phyloP scores from a whole-genome alignment of 164 flowering plant species.

The Piper betle region DNA sequence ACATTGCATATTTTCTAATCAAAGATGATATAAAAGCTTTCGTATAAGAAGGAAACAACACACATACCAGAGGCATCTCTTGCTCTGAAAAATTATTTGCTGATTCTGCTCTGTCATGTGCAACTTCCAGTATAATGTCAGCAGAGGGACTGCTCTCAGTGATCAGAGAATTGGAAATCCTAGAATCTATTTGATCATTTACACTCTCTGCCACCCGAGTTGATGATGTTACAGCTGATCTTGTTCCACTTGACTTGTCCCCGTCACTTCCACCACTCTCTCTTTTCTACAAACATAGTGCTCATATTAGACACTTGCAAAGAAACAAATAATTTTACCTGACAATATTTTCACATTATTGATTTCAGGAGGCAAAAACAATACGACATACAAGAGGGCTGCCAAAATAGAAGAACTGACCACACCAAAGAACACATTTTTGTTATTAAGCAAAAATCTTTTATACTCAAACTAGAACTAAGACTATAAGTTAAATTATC shows the following conservation, averaged over 20 bases:
- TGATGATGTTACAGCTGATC: conserved; percentile 72
- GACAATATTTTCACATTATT: too few species aligned
- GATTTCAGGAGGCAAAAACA: too few species aligned
- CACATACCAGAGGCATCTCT: conserved; percentile 64
- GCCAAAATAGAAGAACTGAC: too few species aligned
- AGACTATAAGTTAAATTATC: too few species aligned
- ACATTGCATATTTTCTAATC: too few species aligned
- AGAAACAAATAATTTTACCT: too few species aligned
- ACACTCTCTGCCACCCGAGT: conserved; percentile 73
- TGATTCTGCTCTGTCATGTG: conserved; percentile 34
- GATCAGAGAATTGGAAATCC: conserved; percentile 46
- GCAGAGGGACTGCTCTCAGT: conserved; percentile 48
- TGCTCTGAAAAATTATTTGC: conserved; percentile 42
- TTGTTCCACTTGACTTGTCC: conserved; percentile 81
- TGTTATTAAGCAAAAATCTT: too few species aligned
- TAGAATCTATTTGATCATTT: conserved; percentile 46
- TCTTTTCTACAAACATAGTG: conserved; percentile 49
- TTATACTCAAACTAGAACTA: too few species aligned
- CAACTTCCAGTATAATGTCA: conserved; percentile 38
- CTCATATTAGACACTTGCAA: neutral
- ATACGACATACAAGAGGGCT: too few species aligned
- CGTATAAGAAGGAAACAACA: neutral
- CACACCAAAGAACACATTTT: too few species aligned
- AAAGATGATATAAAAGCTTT: neutral
- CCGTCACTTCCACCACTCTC: conserved; percentile 53